phyloP scores from a whole-genome alignment of 106 monocot genomes.

The Cymbidium sinense region DNA sequence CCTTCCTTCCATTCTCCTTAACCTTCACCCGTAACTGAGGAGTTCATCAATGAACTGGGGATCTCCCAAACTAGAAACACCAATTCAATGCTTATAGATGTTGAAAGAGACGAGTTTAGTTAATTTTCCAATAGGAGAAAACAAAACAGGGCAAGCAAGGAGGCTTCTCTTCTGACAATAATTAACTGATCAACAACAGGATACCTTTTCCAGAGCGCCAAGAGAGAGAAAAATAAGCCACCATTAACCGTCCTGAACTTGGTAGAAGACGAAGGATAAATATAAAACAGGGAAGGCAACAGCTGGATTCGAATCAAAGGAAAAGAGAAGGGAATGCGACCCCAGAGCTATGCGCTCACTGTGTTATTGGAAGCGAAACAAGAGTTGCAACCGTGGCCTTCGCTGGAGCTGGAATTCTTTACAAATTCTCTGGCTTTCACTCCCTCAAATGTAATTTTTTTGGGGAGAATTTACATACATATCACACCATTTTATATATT shows the following conservation, averaged over 20 bases:
- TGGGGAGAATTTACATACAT: not conserved
- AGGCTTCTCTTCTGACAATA: not conserved
- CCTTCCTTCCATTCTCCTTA: slow-evolving; percentile 23
- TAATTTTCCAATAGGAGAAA: not conserved
- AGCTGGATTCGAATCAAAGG: not conserved
- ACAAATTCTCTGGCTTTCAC: not conserved
- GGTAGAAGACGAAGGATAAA: not conserved
- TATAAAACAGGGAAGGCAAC: not conserved
- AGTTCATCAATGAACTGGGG: not conserved
- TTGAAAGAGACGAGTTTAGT: not conserved
- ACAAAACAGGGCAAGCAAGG: not conserved
- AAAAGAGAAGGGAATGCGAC: not conserved
- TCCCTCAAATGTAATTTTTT: not conserved
- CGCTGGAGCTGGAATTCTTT: not conserved
- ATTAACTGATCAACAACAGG: not conserved
- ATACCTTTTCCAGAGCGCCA: not conserved
- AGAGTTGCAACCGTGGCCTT: not conserved
- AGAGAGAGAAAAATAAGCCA: not conserved
- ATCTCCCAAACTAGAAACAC: not conserved
- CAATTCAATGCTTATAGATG: slow-evolving; percentile 2
- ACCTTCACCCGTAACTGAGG: not conserved
- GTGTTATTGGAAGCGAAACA: not conserved
- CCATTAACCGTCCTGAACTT: not conserved
- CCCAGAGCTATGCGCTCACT: not conserved
- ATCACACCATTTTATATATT: not conserved